Conservation (phyloP, 2,329 filamentous ascomycete species). For the Calcarisporium arbuscula region DNA sequence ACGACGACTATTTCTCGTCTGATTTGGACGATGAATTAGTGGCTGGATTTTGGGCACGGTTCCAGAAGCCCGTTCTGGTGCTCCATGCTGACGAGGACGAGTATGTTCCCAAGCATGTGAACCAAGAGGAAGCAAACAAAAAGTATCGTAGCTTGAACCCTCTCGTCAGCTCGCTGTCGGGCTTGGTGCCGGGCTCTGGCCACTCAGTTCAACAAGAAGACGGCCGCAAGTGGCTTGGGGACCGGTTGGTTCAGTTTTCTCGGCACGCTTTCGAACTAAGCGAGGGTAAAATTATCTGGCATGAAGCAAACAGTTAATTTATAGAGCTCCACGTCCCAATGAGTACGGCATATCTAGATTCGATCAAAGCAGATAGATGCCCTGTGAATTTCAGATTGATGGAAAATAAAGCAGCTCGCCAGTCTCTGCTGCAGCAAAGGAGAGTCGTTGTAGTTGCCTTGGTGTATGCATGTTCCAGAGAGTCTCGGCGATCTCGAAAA, state of each 20-base stretch:
- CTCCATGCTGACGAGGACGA: slow-evolving; percentile 62
- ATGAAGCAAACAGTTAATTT: not conserved
- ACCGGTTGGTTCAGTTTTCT: slow-evolving; percentile 42
- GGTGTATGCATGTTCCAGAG: no score
- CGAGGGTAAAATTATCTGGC: slow-evolving; percentile 3
- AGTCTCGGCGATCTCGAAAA: no score
- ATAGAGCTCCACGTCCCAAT: no score
- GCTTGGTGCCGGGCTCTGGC: slow-evolving; percentile 44
- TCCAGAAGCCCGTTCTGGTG: slow-evolving; percentile 56
- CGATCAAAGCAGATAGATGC: no score
- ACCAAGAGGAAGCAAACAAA: slow-evolving; percentile 50
- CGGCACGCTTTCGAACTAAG: slow-evolving; percentile 18
- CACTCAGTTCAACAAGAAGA: slow-evolving; percentile 42
- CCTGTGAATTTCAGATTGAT: no score
- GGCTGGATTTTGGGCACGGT: slow-evolving; percentile 56
- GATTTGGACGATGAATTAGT: slow-evolving; percentile 58
- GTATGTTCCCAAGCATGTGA: slow-evolving; percentile 50
- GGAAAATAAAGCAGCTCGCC: no score
- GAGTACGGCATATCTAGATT: no score
- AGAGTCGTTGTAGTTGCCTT: no score
- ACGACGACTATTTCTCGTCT: slow-evolving; percentile 85
- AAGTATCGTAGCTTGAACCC: slow-evolving; percentile 46
- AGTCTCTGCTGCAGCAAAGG: no score
- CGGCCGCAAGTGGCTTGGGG: slow-evolving; percentile 43
- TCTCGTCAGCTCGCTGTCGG: slow-evolving; percentile 44